Conservation (phyloP, 352 stramenopile genomes). For the Globisporangium mamillatum region DNA sequence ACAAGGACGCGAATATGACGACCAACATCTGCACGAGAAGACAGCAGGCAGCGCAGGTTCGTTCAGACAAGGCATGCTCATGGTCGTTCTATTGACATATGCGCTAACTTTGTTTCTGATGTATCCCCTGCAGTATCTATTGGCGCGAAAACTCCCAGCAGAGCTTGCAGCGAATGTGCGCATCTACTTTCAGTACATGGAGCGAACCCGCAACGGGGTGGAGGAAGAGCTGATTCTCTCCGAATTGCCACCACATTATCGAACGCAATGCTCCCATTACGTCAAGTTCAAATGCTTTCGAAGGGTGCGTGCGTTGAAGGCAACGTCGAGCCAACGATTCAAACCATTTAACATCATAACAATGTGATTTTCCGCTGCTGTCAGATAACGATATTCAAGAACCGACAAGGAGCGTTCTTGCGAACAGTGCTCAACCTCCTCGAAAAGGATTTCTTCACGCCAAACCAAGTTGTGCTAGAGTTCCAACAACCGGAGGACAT, state of each 20-base stretch:
- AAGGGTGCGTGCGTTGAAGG: constrained; percentile 12
- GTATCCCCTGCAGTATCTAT: constrained; percentile 33
- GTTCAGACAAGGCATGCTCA: not conserved
- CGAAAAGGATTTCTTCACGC: constrained; percentile 48
- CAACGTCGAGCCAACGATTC: not conserved
- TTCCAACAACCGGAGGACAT: constrained; percentile 43
- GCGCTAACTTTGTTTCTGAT: not conserved
- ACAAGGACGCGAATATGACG: constrained; percentile 55
- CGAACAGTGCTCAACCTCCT: constrained; percentile 43
- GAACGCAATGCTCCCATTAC: constrained; percentile 46
- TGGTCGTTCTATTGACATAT: not conserved
- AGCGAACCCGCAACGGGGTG: constrained; percentile 54
- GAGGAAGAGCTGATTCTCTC: constrained; percentile 50
- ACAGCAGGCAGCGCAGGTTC: constrained; percentile 47
- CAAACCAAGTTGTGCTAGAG: constrained; percentile 31
- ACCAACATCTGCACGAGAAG: constrained; percentile 65
- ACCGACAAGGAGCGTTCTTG: constrained; percentile 46
- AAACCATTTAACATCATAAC: not conserved
- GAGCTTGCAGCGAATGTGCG: constrained; percentile 32
- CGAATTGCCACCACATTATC: constrained; percentile 48
- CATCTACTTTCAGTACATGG: constrained; percentile 74
- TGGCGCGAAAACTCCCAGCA: constrained; percentile 30
- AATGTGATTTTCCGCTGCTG: not conserved
- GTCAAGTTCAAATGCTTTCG: constrained; percentile 47
- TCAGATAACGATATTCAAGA: constrained; percentile 43